Evolutionary conservation across 352 stramenopile genomes (phyloP).

Genomic region (Globisporangium solare): DNA sequence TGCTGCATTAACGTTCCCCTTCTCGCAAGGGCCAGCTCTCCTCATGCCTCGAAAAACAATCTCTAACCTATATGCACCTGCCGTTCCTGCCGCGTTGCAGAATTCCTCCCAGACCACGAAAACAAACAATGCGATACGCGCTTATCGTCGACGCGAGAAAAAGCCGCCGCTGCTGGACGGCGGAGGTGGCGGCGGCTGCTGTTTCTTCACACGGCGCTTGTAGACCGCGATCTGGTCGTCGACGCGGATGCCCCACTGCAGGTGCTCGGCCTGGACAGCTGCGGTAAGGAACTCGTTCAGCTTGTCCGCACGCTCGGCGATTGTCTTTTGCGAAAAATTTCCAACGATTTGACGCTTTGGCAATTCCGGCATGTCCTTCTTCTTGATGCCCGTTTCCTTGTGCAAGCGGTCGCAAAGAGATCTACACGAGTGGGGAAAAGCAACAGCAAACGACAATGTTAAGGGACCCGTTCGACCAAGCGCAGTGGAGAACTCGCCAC

Average conservation of each 20-base stretch:
- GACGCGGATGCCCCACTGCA: constrained; percentile 86
- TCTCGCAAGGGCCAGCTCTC: not conserved
- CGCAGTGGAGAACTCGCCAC: not conserved
- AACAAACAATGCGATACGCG: not conserved
- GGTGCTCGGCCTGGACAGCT: constrained; percentile 69
- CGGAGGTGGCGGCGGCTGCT: constrained; percentile 21
- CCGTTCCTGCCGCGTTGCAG: not conserved
- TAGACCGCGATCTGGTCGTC: constrained; percentile 87
- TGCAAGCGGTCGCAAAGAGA: constrained; percentile 81
- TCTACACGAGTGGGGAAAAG: constrained; percentile 17
- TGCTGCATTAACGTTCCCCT: not conserved
- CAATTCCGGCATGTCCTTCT: constrained; percentile 79
- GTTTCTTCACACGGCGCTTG: constrained; percentile 82
- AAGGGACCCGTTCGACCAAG: not conserved
- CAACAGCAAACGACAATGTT: constrained; percentile 3
- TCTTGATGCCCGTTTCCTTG: constrained; percentile 81
- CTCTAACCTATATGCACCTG: constrained; percentile 3
- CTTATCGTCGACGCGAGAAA: constrained; percentile 72
- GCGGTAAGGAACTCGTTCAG: constrained; percentile 80
- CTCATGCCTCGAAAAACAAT: not conserved
- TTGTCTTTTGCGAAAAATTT: constrained; percentile 82
- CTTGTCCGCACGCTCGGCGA: constrained; percentile 81
- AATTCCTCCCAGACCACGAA: not conserved
- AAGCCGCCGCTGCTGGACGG: constrained; percentile 20
- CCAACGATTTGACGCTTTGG: constrained; percentile 78